These are phyloP conservation scores for Botrytis porri DNA, from an alignment of 2,329 filamentous ascomycete genomes.

Conservation along the genomic window DNA sequence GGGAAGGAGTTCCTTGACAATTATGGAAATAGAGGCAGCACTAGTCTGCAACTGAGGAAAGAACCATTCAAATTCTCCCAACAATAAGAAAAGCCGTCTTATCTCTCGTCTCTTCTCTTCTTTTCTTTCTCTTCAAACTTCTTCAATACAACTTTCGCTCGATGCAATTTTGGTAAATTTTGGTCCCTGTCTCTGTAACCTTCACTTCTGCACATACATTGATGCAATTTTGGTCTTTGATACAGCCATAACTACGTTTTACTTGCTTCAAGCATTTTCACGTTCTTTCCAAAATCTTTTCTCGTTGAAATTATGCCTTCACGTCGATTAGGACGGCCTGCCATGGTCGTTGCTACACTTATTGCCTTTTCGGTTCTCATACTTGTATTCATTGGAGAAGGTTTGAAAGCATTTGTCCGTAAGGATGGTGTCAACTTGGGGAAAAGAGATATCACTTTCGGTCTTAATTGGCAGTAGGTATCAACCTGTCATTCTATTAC, in stretches of 20 bases:
- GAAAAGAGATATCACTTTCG: conserved; percentile 14
- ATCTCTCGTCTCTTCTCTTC: conserved; percentile 3
- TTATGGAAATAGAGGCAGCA: background rate
- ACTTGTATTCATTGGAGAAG: conserved; percentile 31
- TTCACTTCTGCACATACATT: conserved; percentile 20
- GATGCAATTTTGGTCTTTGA: conserved; percentile 22
- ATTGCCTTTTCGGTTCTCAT: conserved; percentile 30
- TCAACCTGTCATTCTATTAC: background rate
- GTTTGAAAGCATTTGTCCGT: conserved; percentile 25
- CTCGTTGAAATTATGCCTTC: conserved; percentile 27
- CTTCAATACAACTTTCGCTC: conserved; percentile 17
- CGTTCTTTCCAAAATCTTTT: conserved; percentile 14
- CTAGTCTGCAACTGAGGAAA: conserved; percentile 14
- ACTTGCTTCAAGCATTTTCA: conserved; percentile 20
- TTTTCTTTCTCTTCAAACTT: conserved; percentile 13
- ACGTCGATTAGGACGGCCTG: conserved; percentile 23
- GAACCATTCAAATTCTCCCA: background rate
- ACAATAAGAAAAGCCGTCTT: conserved; percentile 12
- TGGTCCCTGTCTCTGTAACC: conserved; percentile 18
- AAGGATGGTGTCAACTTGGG: conserved; percentile 16
- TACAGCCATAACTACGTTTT: conserved; percentile 18
- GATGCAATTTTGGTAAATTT: conserved; percentile 22
- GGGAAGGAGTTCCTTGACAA: background rate
- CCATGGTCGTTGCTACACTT: conserved; percentile 24
- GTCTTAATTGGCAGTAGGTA: conserved; percentile 13